Conservation (phyloP, 2,329 filamentous ascomycete species). For the Talaromyces amestolkiae region DNA sequence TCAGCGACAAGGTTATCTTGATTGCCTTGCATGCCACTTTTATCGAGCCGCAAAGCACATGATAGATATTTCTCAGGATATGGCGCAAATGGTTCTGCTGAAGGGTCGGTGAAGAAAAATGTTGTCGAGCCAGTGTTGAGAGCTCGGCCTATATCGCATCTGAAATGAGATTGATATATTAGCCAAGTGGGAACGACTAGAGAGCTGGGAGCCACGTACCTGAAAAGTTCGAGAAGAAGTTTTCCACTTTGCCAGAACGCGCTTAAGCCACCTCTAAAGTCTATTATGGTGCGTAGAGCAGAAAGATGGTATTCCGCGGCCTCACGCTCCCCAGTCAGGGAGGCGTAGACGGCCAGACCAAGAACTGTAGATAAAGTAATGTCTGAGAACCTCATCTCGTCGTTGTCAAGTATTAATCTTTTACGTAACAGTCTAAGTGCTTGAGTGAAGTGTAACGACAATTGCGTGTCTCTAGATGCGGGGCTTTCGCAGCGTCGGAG, state of each 20-base stretch:
- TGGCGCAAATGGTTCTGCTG: background rate
- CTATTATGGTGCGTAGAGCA: background rate
- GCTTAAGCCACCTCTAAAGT: background rate
- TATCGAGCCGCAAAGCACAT: background rate
- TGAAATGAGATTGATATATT: background rate
- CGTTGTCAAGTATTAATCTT: background rate
- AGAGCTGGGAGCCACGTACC: background rate
- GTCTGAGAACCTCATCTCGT: background rate
- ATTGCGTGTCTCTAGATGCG: background rate
- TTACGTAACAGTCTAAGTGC: background rate
- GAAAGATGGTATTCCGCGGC: background rate
- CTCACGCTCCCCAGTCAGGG: background rate
- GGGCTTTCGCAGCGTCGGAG: background rate
- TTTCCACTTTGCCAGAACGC: background rate
- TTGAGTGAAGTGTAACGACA: background rate
- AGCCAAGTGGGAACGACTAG: background rate
- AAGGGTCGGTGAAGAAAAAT: background rate
- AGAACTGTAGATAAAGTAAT: background rate
- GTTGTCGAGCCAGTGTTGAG: background rate
- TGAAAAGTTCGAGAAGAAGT: background rate
- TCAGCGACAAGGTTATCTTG: background rate
- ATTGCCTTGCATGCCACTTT: background rate
- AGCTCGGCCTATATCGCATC: background rate
- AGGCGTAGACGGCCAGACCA: background rate
- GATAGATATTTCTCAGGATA: background rate